These are phyloP conservation scores for Tolypocladium cylindrosporum DNA, from an alignment of 2,329 filamentous ascomycete species.

Conservation along the genomic window DNA sequence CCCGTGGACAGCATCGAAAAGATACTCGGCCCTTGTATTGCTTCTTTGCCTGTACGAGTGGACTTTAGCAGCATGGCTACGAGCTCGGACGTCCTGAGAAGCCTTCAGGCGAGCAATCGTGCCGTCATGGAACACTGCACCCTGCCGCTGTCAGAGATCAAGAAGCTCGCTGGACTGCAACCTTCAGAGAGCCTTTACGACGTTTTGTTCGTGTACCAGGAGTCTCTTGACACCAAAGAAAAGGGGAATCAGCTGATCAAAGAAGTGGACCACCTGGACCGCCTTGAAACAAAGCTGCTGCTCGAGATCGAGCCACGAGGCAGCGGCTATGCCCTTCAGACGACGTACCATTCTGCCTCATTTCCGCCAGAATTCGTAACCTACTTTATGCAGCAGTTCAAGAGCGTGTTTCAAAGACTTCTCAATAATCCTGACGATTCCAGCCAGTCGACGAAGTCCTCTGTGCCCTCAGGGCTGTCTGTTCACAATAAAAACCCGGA, in stretches of 20 bases:
- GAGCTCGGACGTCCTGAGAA: constrained; percentile 50
- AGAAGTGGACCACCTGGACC: constrained; percentile 55
- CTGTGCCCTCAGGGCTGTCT: constrained; percentile 31
- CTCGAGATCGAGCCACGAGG: constrained; percentile 62
- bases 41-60: constrained; percentile 63
- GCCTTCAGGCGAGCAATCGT: constrained; percentile 56
- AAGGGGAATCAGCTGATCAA: constrained; percentile 26
- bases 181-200: constrained; percentile 59
- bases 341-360: constrained; percentile 35
- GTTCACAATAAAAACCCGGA: constrained; percentile 32
- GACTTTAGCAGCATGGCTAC: constrained; percentile 41
- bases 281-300: constrained; percentile 65
- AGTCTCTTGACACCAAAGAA: constrained; percentile 42
- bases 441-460: constrained; percentile 5
- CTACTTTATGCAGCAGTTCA: constrained; percentile 51
- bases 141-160: constrained; percentile 60
- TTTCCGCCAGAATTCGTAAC: constrained; percentile 47
- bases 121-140: constrained; percentile 53
- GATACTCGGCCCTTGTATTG: constrained; percentile 71
- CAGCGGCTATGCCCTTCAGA: constrained; percentile 28
- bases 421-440: constrained; percentile 12
- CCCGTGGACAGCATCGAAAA: constrained; percentile 59
- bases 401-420: constrained; percentile 31
- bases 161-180: constrained; percentile 44
- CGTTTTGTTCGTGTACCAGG: constrained; percentile 74